A percentile compares a stretch with the other conserved stretches of the same genome.
Evolutionary conservation across 495 filamentous ascomycete species (phyloP).

Genomic region (Acidiella bohemica): DNA sequence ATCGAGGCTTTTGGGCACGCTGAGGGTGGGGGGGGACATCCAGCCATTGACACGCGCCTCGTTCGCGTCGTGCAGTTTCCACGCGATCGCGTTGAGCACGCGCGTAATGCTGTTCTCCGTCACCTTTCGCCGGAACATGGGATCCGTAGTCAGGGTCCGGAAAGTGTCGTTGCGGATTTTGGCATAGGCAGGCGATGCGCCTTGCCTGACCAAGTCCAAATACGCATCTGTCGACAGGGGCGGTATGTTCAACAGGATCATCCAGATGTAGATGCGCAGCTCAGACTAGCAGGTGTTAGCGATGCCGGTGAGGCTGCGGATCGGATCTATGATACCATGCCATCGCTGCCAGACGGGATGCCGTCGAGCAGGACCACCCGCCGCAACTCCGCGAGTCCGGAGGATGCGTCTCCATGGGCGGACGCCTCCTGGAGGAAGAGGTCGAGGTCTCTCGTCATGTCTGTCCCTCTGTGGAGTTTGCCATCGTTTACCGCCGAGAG

Average conservation of each 20-base stretch:
- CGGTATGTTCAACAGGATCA: conserved; percentile 75
- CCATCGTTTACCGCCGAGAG: too few relatives aligned
- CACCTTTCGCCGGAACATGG: conserved; percentile 86
- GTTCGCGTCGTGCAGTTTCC: conserved; percentile 74
- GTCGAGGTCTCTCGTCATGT: conserved; percentile 20
- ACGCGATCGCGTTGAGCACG: conserved; percentile 89
- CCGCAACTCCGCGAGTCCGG: conserved; percentile 59
- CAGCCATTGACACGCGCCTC: conserved; percentile 34
- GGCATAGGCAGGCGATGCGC: conserved; percentile 81
- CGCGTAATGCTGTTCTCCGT: conserved; percentile 91
- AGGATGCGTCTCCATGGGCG: conserved; percentile 47
- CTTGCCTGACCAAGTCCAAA: conserved; percentile 78
- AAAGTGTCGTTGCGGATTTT: conserved; percentile 99
- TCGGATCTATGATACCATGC: conserved; percentile 52
- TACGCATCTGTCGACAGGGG: conserved; percentile 76
- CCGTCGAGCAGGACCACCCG: conserved; percentile 65
- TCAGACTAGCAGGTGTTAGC: conserved; percentile 48
- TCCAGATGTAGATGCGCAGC: conserved; percentile 87
- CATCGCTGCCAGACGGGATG: conserved; percentile 70
- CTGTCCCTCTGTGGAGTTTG: too few relatives aligned
- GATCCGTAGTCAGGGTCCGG: conserved; percentile 87
- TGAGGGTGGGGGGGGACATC: conserved; percentile 29
- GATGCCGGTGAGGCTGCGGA: not conserved
- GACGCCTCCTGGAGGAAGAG: conserved; percentile 18
- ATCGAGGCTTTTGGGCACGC: conserved; percentile 23